Percentiles rank a stretch among this genome's conserved stretches.
These are phyloP conservation scores for Silene latifolia DNA, from an alignment of 148 eudicot species.

Conservation along the genomic window DNA sequence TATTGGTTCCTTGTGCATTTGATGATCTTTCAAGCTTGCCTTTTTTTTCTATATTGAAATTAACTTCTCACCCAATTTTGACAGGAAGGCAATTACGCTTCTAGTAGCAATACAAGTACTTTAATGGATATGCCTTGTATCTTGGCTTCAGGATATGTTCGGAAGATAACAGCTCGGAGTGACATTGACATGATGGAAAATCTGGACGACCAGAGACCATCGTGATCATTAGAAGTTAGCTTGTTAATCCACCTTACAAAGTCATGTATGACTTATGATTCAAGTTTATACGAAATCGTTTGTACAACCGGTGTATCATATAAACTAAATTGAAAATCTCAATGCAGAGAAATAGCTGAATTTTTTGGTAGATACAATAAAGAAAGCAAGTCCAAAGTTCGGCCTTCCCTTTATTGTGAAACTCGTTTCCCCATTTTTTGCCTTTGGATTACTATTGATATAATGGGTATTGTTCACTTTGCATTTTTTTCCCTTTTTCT, in stretches of 20 bases:
- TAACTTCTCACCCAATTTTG: not conserved
- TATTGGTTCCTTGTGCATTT: not conserved
- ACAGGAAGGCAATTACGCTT: no score
- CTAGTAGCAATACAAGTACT: not conserved
- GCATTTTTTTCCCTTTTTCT: not conserved
- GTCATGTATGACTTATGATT: constrained; percentile 3
- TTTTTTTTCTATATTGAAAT: not conserved
- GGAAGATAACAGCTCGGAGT: constrained; percentile 77
- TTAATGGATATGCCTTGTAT: not conserved
- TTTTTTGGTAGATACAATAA: not conserved
- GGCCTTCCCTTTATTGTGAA: not conserved
- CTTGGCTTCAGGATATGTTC: constrained; percentile 77
- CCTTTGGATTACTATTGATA: not conserved
- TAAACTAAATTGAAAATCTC: constrained; percentile 5
- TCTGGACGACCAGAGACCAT: constrained; percentile 66
- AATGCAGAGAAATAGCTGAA: not conserved
- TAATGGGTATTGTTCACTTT: not conserved
- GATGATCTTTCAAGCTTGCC: no score
- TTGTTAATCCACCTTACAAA: not conserved
- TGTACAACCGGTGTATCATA: not conserved
- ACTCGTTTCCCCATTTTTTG: not conserved
- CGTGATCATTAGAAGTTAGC: constrained; percentile 29
- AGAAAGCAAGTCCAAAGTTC: not conserved
- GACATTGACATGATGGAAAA: constrained; percentile 87
- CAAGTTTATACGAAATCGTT: not conserved